Evolutionary conservation across 2,329 filamentous ascomycete genomes (phyloP).

Genomic region (Trichoderma guizhouense): DNA sequence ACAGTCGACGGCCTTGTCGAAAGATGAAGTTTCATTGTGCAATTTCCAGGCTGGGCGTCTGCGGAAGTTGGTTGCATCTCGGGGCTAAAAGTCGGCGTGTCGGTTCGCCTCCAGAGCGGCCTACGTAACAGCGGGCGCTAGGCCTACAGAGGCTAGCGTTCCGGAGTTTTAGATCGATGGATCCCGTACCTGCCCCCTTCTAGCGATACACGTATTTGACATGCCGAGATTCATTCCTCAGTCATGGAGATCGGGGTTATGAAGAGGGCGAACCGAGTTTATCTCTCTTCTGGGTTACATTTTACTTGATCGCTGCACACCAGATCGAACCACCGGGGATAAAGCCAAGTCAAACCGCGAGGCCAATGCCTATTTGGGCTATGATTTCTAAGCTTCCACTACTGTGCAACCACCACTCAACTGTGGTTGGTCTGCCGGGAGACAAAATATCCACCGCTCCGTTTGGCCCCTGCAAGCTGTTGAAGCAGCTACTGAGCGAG

Average conservation of each 20-base stretch:
- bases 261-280: neutral
- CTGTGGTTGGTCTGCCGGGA: neutral
- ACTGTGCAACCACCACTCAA: neutral
- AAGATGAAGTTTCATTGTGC: neutral
- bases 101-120: neutral
- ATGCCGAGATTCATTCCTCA: neutral
- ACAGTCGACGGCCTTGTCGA: neutral
- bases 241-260: neutral
- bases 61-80: neutral
- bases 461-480: neutral
- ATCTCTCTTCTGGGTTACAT: neutral
- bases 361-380: too few species aligned
- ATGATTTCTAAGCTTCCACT: neutral
- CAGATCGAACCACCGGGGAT: neutral
- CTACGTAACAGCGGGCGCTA: neutral
- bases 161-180: slow-evolving; percentile 7
- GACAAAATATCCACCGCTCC: neutral
- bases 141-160: neutral
- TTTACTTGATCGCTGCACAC: neutral
- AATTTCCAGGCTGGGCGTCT: neutral
- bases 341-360: neutral
- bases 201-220: neutral
- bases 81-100: neutral
- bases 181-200: neutral
- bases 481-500: neutral